A percentile compares a stretch with the other conserved stretches of the same genome.
These are phyloP conservation scores for Tuber brumale DNA, from an alignment of 495 filamentous ascomycete genomes.

Conservation along the genomic window DNA sequence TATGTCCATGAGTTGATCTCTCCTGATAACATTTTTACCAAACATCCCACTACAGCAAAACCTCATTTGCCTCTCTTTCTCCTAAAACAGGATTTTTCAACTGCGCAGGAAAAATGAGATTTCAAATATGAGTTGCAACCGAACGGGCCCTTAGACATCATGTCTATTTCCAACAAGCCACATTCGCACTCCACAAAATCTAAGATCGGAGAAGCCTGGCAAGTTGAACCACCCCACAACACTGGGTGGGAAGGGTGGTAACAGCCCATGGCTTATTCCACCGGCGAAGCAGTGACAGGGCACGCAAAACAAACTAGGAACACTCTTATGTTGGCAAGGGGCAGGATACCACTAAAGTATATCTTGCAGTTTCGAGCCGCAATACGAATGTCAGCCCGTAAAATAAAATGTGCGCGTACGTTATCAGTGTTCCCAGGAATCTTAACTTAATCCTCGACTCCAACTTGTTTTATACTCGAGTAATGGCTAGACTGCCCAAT, in stretches of 20 bases:
- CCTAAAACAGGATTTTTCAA: too few species aligned
- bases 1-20: too few species aligned
- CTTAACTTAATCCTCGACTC: too few species aligned
- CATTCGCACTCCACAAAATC: neutral
- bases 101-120: too few species aligned
- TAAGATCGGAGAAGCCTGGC: neutral
- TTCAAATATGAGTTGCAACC: too few species aligned
- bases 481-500: neutral
- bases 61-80: too few species aligned
- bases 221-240: neutral
- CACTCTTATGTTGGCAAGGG: neutral
- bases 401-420: neutral
- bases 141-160: too few species aligned
- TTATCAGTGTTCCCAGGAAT: neutral
- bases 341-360: neutral
- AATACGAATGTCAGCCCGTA: neutral
- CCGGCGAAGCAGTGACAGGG: neutral
- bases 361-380: neutral
- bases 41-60: too few species aligned
- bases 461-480: too few species aligned
- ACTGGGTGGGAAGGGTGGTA: neutral
- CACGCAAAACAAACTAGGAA: neutral
- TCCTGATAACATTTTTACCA: too few species aligned
- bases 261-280: neutral
- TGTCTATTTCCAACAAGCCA: neutral